Conservation (phyloP, 441 rosid genomes). For the Iberis amara region DNA sequence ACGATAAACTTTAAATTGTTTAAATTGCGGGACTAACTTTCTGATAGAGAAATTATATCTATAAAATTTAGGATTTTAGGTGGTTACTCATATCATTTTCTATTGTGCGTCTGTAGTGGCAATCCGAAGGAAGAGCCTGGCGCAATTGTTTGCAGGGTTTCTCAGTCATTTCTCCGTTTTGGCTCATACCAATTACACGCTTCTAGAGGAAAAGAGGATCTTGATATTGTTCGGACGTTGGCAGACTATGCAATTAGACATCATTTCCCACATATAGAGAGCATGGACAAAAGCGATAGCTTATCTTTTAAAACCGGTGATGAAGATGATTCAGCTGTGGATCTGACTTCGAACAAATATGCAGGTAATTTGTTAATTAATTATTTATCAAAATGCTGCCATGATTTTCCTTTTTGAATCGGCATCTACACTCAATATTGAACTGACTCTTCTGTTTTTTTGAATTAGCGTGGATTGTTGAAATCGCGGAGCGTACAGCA, state of each 20-base stretch:
- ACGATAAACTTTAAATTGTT: not conserved
- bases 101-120: slow-evolving; percentile 49
- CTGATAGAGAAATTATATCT: not conserved
- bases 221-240: slow-evolving; percentile 59
- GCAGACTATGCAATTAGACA: slow-evolving; percentile 87
- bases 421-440: not conserved
- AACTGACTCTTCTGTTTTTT: slow-evolving; percentile 16
- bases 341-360: slow-evolving; percentile 88
- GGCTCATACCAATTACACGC: slow-evolving; percentile 93
- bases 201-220: slow-evolving; percentile 83
- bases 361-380: slow-evolving; percentile 52
- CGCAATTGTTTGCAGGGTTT: slow-evolving; percentile 90
- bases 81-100: slow-evolving; percentile 12
- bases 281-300: slow-evolving; percentile 71
- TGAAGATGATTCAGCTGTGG: slow-evolving; percentile 73
- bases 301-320: slow-evolving; percentile 77
- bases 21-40: not conserved
- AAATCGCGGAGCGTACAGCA: slow-evolving; percentile 86
- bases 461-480: slow-evolving; percentile 82
- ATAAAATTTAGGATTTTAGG: not conserved
- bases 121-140: slow-evolving; percentile 96
- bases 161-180: slow-evolving; percentile 79
- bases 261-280: slow-evolving; percentile 86
- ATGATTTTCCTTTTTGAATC: not conserved
- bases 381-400: slow-evolving; percentile 14